Conservation (phyloP, 177 flowering plant genomes). For the Viscum album region DNA sequence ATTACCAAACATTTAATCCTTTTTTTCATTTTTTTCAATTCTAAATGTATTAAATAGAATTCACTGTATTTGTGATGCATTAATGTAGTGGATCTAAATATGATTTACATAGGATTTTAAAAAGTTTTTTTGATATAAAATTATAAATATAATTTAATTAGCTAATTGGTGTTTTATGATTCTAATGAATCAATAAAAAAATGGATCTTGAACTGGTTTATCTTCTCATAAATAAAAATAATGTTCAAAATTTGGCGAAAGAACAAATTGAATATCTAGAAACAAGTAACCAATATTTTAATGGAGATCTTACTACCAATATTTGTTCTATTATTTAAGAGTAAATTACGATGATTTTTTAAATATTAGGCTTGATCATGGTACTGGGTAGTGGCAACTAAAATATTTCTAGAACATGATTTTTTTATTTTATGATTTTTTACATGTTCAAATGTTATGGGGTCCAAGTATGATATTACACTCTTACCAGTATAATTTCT, state of each 20-base stretch:
- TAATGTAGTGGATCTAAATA: no score
- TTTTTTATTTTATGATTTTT: not conserved
- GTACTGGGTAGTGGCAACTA: not conserved
- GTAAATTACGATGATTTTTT: slow-evolving; percentile 33
- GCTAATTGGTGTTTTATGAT: slow-evolving; percentile 33
- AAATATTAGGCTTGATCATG: not conserved
- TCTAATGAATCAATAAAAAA: slow-evolving; percentile 93
- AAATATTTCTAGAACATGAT: not conserved
- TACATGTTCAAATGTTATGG: no score
- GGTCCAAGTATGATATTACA: no score
- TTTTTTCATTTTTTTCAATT: no score
- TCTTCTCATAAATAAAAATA: slow-evolving; percentile 80
- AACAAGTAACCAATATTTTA: slow-evolving; percentile 90
- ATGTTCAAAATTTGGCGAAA: slow-evolving; percentile 75
- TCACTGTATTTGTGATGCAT: no score
- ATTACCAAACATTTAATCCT: no score
- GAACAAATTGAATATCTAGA: slow-evolving; percentile 90
- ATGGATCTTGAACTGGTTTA: slow-evolving; percentile 92
- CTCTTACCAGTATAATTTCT: no score
- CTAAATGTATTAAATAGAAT: no score
- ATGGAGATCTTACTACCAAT: slow-evolving; percentile 89
- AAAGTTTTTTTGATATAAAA: not conserved
- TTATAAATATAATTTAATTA: not conserved
- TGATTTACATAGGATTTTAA: not conserved
- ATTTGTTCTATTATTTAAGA: slow-evolving; percentile 92